A percentile compares a stretch with the other conserved stretches of the same genome.
Evolutionary conservation across 768 basidiomycete genomes (phyloP).

Genomic region (Lyophyllum atratum): DNA sequence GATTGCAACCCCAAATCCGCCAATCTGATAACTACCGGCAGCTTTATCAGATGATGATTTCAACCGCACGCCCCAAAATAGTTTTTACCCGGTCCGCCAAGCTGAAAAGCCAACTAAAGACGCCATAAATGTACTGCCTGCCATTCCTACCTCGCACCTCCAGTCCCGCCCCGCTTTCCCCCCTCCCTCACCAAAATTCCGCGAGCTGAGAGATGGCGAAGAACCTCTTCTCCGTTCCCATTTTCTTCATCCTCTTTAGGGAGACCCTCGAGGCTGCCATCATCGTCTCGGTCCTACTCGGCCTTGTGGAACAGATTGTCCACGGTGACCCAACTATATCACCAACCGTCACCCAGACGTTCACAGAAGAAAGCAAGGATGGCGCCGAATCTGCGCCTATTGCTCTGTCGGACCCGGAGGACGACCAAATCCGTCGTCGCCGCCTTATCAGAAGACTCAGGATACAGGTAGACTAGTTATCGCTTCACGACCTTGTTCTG

Average conservation of each 20-base stretch:
- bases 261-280: constrained; percentile 93
- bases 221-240: constrained; percentile 84
- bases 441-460: constrained; percentile 68
- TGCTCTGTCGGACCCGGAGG: constrained; percentile 22
- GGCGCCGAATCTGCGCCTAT: constrained; percentile 24
- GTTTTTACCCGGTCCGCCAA: neutral
- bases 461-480: constrained; percentile 47
- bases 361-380: constrained; percentile 12
- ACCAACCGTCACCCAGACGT: constrained; percentile 11
- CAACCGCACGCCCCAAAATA: neutral
- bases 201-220: constrained; percentile 53
- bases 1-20: constrained; percentile 27
- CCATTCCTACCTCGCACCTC: neutral
- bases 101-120: too few relatives aligned
- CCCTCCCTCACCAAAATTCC: constrained; percentile 1
- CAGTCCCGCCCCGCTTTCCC: constrained; percentile 6
- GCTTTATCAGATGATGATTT: constrained; percentile 25
- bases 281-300: constrained; percentile 89
- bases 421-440: constrained; percentile 33
- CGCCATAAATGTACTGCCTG: neutral
- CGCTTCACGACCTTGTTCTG: neutral
- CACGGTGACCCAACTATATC: constrained; percentile 32
- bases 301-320: constrained; percentile 87
- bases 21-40: constrained; percentile 19
- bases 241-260: constrained; percentile 96